phyloP scores from a whole-genome alignment of 345 rosid genomes.

The Garcia nutans region DNA sequence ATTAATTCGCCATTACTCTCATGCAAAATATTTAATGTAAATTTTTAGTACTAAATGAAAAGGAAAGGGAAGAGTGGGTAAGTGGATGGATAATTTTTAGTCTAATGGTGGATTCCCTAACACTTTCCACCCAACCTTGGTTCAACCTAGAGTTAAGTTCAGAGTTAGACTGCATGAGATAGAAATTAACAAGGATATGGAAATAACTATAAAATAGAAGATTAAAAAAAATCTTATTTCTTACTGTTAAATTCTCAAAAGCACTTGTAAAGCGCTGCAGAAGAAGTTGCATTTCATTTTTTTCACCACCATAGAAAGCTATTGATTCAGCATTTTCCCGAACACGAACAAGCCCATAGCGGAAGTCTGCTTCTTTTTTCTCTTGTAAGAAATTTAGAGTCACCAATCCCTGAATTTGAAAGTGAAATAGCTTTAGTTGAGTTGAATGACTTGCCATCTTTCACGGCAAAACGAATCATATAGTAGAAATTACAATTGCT shows the following conservation, averaged over 20 bases:
- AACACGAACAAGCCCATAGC: conserved; percentile 93
- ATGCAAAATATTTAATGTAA: too few relatives aligned
- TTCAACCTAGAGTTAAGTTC: neutral
- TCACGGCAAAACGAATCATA: neutral
- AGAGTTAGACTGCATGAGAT: neutral
- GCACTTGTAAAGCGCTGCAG: conserved; percentile 89
- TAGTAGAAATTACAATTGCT: neutral
- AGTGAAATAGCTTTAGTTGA: conserved; percentile 18
- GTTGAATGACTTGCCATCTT: neutral
- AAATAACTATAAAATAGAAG: conserved; percentile 11
- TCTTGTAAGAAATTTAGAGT: conserved; percentile 91
- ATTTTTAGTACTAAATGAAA: too few relatives aligned
- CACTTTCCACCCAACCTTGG: neutral
- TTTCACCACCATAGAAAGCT: conserved; percentile 94
- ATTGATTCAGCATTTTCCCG: conserved; percentile 97
- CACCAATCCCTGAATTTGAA: conserved; percentile 66
- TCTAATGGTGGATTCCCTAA: neutral
- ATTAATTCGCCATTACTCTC: too few relatives aligned
- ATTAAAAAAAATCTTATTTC: conserved; percentile 4
- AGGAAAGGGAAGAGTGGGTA: too few relatives aligned
- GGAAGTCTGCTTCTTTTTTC: conserved; percentile 97
- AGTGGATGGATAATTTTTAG: neutral
- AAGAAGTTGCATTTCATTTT: conserved; percentile 79
- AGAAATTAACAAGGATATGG: neutral
- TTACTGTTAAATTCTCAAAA: conserved; percentile 76